A percentile compares a stretch with the other conserved stretches of the same genome.
Evolutionary conservation across 2,329 filamentous ascomycete genomes (phyloP).

Genomic region (Ophiostoma ips): DNA sequence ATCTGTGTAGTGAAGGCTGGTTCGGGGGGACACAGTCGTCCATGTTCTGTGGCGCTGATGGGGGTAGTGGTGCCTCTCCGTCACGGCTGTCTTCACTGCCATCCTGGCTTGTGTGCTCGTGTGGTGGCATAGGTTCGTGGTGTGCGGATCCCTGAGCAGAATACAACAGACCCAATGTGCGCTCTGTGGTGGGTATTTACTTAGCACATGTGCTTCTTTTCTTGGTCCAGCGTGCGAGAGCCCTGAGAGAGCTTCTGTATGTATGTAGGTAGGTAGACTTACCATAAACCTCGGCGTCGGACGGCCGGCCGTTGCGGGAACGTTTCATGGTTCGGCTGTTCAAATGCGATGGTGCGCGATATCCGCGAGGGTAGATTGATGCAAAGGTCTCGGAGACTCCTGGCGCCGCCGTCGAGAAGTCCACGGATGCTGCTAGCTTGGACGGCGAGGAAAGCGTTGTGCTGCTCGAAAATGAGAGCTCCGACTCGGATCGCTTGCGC

Average conservation of each 20-base stretch:
- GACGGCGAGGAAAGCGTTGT: constrained; percentile 28
- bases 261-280: constrained; percentile 19
- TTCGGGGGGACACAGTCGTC: constrained; percentile 10
- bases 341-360: constrained; percentile 25
- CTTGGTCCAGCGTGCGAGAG: neutral
- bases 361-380: constrained; percentile 19
- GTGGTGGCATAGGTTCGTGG: constrained; percentile 5
- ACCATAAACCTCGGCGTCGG: constrained; percentile 42
- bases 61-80: neutral
- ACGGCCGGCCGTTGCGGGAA: constrained; percentile 43
- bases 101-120: constrained; percentile 8
- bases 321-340: constrained; percentile 45
- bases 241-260: neutral
- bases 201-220: neutral
- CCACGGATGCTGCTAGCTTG: constrained; percentile 17
- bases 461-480: constrained; percentile 34
- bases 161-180: constrained; percentile 44
- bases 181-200: constrained; percentile 26
- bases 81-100: neutral
- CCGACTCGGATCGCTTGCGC: constrained; percentile 49
- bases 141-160: constrained; percentile 23
- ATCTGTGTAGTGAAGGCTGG: constrained; percentile 44
- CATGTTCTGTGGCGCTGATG: neutral
- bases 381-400: constrained; percentile 19
- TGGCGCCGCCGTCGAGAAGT: constrained; percentile 17